Base-by-base conservation (phyloP, 129 eudicot genomes). In the Logfia minima region DNA sequence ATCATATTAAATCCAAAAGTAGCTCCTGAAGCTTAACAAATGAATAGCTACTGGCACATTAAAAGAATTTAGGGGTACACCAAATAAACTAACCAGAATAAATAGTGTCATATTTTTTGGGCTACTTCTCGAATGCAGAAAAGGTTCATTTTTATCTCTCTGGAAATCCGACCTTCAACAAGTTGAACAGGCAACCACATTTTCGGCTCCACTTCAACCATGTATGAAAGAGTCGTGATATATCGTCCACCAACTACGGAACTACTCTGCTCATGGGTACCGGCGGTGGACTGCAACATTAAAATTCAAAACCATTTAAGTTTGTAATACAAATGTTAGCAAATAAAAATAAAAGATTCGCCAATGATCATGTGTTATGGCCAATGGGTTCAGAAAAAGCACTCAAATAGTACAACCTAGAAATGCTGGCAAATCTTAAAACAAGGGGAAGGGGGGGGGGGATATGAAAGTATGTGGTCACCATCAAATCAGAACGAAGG, bases 161-260 rank as follows among this genome's bases (percentile, higher is more conserved):
- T 82, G 74, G 88, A 86, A 48, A 91, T 83, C 83, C 88, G 87
- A 60, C 94, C 92, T 86, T 91, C 92, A 48, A 91, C 83, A 67
- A 91, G 97, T 58, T 83, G 90, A 79, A 91, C 95, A n/a, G 94
- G 97, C 69, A 91, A 80, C 97, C 97, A 91, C 78, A 86, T 48
- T 80, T 91, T 91, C 67, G 97, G 97, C 85, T 77, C 85, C 80
- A 91, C 92, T 51, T 88, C 87, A 72, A 91, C 97, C 53, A 77
- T 80, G 80, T 88, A 91, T 5, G 82, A 71, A 69, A 91, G 94
- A 31, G 85, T 88, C 41, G 97, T 91, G 22, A 66, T 74, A 62
- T 59, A 86, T 52, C 53, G 79, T 82, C 80, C 73, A 67, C 72
- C 84, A 52, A 29, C 72, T 45, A 26, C 21, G 19, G 71, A 45